These are phyloP conservation scores for Yamadazyma philogaea DNA, from an alignment of 805 yeast genomes.

Conservation along the genomic window DNA sequence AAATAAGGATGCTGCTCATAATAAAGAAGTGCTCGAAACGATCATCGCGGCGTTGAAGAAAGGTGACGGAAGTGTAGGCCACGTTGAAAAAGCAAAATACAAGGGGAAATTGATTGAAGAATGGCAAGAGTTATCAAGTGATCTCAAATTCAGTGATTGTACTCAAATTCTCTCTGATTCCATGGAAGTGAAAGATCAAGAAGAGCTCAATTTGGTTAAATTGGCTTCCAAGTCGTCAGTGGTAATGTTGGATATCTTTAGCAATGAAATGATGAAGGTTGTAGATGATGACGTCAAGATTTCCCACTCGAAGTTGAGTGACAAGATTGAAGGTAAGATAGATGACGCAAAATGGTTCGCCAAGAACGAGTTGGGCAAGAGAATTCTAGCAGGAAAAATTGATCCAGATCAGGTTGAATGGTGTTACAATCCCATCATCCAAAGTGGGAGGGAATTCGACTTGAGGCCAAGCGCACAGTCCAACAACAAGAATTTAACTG, in stretches of 20 bases:
- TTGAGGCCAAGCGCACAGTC: slow-evolving; percentile 81
- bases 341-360: slow-evolving; percentile 69
- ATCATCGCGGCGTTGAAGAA: slow-evolving; percentile 48
- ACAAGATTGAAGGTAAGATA: slow-evolving; percentile 73
- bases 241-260: slow-evolving; percentile 75
- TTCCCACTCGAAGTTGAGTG: slow-evolving; percentile 69
- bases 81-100: slow-evolving; percentile 71
- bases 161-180: slow-evolving; percentile 48
- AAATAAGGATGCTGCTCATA: slow-evolving; percentile 77
- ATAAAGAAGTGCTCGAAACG: slow-evolving; percentile 60
- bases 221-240: slow-evolving; percentile 76
- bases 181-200: slow-evolving; percentile 75
- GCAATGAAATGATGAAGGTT: slow-evolving; percentile 81
- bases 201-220: slow-evolving; percentile 62
- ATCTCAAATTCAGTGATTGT: slow-evolving; percentile 46
- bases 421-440: slow-evolving; percentile 90
- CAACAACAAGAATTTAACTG: slow-evolving; percentile 56
- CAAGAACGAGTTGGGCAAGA: slow-evolving; percentile 49
- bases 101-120: slow-evolving; percentile 83
- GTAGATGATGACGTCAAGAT: slow-evolving; percentile 84
- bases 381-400: slow-evolving; percentile 44
- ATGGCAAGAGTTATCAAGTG: slow-evolving; percentile 53
- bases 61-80: slow-evolving; percentile 47
- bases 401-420: slow-evolving; percentile 86
- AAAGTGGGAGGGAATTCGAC: slow-evolving; percentile 84